A percentile compares a stretch with the other conserved stretches of the same genome.
These are phyloP conservation scores for Serendipita vermifera DNA, from an alignment of 768 basidiomycete species.

Conservation along the genomic window DNA sequence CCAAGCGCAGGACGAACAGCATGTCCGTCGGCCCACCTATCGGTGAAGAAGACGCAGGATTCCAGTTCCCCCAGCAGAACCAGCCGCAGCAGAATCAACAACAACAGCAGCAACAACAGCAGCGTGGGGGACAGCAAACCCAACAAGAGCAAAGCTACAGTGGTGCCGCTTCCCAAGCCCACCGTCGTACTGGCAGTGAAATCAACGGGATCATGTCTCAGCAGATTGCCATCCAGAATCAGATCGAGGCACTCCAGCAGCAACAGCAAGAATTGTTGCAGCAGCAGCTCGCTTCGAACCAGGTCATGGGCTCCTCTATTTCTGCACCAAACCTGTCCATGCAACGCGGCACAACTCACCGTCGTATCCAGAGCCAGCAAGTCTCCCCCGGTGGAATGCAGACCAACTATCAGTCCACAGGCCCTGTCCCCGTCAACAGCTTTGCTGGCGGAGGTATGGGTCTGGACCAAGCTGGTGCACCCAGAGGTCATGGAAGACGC, in stretches of 20 bases:
- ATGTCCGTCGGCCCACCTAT: slow-evolving; percentile 42
- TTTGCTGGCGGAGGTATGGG: slow-evolving; percentile 29
- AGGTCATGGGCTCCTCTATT: slow-evolving; percentile 59
- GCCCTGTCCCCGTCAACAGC: slow-evolving; percentile 9
- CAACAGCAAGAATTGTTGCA: slow-evolving; percentile 86
- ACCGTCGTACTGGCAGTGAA: slow-evolving; percentile 40
- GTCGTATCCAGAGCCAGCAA: slow-evolving; percentile 64
- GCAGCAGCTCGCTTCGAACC: slow-evolving; percentile 79
- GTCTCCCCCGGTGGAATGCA: slow-evolving; percentile 51
- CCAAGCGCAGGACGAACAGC: slow-evolving; percentile 35
- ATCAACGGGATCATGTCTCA: slow-evolving; percentile 89
- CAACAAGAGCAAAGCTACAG: slow-evolving; percentile 47
- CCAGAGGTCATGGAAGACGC: slow-evolving; percentile 75
- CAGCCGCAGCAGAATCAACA: not conserved
- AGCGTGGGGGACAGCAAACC: slow-evolving; percentile 23
- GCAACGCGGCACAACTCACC: slow-evolving; percentile 40
- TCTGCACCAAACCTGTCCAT: slow-evolving; percentile 48
- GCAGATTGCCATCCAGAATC: slow-evolving; percentile 83
- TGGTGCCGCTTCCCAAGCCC: slow-evolving; percentile 20
- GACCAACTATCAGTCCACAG: slow-evolving; percentile 20
- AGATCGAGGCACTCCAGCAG: slow-evolving; percentile 81
- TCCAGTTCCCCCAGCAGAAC: slow-evolving; percentile 67
- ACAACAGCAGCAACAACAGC: slow-evolving; percentile 27
- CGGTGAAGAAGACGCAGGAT: slow-evolving; percentile 67
- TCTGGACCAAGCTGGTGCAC: slow-evolving; percentile 55